Evolutionary conservation across 1,139 yeast species (phyloP).

Genomic region (Dujonia santamariae): DNA sequence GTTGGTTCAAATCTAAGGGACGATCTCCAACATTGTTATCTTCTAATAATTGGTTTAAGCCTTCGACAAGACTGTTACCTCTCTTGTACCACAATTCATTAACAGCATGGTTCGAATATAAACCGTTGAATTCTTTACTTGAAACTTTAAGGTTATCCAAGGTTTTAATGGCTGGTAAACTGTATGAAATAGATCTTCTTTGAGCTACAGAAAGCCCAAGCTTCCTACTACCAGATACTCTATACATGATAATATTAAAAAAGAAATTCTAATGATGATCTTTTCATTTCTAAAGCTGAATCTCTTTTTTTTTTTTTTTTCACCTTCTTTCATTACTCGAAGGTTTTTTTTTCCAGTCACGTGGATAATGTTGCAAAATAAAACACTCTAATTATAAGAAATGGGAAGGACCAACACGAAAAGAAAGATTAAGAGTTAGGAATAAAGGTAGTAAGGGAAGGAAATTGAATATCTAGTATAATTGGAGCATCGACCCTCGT

Average conservation of each 20-base stretch:
- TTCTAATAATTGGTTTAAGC: conserved; percentile 40
- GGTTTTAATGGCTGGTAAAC: conserved; percentile 28
- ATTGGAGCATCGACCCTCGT: no score
- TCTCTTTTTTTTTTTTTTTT: no score
- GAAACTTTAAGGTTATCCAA: conserved; percentile 30
- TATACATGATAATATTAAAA: background rate
- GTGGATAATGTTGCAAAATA: no score
- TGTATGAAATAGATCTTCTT: conserved; percentile 22
- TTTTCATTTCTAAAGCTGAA: no score
- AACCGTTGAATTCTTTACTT: conserved; percentile 47
- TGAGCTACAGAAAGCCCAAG: background rate
- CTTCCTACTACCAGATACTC: background rate
- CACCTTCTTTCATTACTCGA: no score
- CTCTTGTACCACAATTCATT: conserved; percentile 60
- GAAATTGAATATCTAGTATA: no score
- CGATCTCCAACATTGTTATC: conserved; percentile 21
- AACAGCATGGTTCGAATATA: conserved; percentile 50
- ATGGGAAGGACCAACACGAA: no score
- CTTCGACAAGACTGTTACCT: conserved; percentile 44
- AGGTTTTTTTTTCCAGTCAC: no score
- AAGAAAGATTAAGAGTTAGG: no score
- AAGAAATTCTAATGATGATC: no score
- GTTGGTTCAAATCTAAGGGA: conserved; percentile 30
- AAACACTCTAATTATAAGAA: no score
- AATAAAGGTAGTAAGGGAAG: no score